Evolutionary conservation across 179 eudicot species (phyloP), one percentile per base, ranked within the genome.

Genomic region (Pouteria campechiana): DNA sequence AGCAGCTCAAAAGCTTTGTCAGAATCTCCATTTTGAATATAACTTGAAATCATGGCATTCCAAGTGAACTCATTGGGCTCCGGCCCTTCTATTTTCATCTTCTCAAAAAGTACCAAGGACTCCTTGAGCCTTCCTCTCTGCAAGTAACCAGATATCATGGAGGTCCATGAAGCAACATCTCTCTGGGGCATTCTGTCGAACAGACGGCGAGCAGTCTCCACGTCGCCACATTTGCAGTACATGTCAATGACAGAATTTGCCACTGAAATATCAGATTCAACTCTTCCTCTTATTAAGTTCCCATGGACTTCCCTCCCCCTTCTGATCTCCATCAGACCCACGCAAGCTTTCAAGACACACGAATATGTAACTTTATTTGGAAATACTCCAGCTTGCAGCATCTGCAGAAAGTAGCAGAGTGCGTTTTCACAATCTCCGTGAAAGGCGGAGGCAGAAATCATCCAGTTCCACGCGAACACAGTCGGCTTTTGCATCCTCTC

Each of bases 391-490:
- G 67, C 46, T 57, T 57, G 18, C 33, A 31, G 65, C 20, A 63
- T 37, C 42, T 63, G 64, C 25, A 60, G 58, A 27, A 77, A 72
- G 44, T 58, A 78, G 52, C 65, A 53, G 41, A 81, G 25, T 35
- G 83, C 73, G 23, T 74, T 52, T 7, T 43, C 19, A 39, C 44
- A 68, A 39, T 34, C 33, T 32, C 92, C 92, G 41, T 58, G 52
- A 43, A 69, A 77, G 7, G 77, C 66, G 56, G 58, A 61, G 7
- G 72, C 72, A 0, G 67, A 74, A 52, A 77, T 78, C 85, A 81
- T 74, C 92, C 92, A 81, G 66, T 77, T 81, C 25, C 59, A 54
- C 0, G 92, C 92, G 37, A 77, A 81, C 32, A 66, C 41, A 67
- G 66, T 69, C 17, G 79, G 82, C 41, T 50, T 55, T 3, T 35